A percentile compares a stretch with the other conserved stretches of the same genome.
These are phyloP conservation scores for Agaricus blazei DNA, from an alignment of 768 basidiomycete species.

Conservation along the genomic window DNA sequence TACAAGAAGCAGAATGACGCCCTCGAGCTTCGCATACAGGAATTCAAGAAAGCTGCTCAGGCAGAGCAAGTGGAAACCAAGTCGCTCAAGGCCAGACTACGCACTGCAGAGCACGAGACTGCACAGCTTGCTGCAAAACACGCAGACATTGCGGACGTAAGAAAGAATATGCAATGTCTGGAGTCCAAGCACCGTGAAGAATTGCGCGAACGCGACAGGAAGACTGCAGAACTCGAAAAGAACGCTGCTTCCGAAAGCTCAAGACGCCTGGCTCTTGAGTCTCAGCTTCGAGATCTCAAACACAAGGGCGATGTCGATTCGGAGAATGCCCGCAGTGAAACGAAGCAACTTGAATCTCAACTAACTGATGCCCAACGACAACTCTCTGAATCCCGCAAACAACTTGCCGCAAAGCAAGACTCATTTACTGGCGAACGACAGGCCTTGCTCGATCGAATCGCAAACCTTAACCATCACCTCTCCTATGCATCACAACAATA, in stretches of 20 bases:
- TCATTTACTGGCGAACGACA: constrained; percentile 35
- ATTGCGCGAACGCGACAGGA: constrained; percentile 44
- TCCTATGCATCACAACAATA: constrained; percentile 49
- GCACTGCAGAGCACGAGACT: constrained; percentile 53
- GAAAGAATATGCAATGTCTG: constrained; percentile 40
- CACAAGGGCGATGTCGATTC: constrained; percentile 37
- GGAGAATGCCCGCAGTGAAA: constrained; percentile 25
- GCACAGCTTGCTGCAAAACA: constrained; percentile 46
- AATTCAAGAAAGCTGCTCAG: constrained; percentile 45
- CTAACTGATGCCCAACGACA: constrained; percentile 33
- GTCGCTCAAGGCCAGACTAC: constrained; percentile 54
- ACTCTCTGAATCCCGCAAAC: constrained; percentile 25
- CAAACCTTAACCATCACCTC: constrained; percentile 42
- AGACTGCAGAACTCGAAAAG: constrained; percentile 54
- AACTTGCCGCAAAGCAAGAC: constrained; percentile 25
- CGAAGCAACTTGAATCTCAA: constrained; percentile 28
- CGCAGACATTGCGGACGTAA: constrained; percentile 44
- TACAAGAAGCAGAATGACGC: constrained; percentile 56
- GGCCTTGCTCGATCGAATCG: constrained; percentile 44
- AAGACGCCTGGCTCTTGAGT: constrained; percentile 44
- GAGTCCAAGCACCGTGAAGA: constrained; percentile 56
- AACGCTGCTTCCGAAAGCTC: constrained; percentile 42
- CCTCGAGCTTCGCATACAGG: constrained; percentile 56
- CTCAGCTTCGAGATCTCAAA: constrained; percentile 35
- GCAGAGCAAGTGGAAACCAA: constrained; percentile 59